Evolutionary conservation across 352 stramenopile genomes (phyloP), one percentile per base, ranked within the genome.

Genomic region (Phytophthora fragariaefolia): DNA sequence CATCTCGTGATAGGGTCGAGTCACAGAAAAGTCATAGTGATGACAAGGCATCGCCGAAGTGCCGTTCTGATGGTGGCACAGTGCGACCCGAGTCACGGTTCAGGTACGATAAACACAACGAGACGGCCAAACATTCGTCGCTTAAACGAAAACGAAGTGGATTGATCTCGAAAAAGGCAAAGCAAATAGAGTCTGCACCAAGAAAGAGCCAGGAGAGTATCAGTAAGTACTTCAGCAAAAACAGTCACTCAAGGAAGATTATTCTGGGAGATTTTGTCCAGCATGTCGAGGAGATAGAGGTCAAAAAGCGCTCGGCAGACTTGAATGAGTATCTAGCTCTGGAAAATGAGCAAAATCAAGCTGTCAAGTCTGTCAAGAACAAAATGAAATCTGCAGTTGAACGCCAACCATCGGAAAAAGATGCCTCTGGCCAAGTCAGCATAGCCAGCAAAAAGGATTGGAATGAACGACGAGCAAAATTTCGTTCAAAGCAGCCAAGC

Each of bases 261-360:
- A 68, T 28, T 47, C 32, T 80, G 22, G 42, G 52, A 6, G 69
- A 69, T 42, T 82, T 73, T 23, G 18, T 81, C 13, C 53, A 71
- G 32, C 64, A 79, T 48, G 59, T 73, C 22, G 56, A 80, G 15
- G 63, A 82, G 65, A 66, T 56, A 24, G 64, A 81, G 22, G 58
- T 20, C 5, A 63, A 79, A 42, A 77, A 76, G 34, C 58, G 53
- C 10, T 46, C 0, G 1, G 42, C 40, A n/a, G 63, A 55, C 5
- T 32, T 84, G 6, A 32, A 85, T 50, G 54, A 74, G 28, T 82
- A 80, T 10, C n/a, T 77, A 20, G 56, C 45, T 12, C 42, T 83
- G 22, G 71, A 83, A 5, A 51, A 61, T 13, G 61, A 73, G 38
- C 43, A 80, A 48, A 50, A 65, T 6, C 27, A 52, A 42, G 40